Evolutionary conservation across 208 protist genomes (phyloP), one percentile per base, ranked within the genome.

Genomic region (Naegleria fowleri): DNA sequence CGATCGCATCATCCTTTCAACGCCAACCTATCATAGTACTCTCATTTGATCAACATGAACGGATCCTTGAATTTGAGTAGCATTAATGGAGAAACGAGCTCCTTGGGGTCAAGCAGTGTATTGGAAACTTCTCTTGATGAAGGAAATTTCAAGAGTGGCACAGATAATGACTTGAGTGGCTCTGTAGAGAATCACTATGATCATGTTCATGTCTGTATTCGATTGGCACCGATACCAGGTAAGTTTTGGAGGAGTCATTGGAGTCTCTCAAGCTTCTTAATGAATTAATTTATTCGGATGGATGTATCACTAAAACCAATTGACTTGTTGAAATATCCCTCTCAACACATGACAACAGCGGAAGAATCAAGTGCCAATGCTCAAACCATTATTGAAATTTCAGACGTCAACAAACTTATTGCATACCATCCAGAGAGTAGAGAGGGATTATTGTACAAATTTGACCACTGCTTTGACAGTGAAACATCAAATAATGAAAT

Each of bases 381-480:
- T 43, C 38, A 85, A 43, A 29, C 0, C 41, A 88, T 88, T 13
- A 29, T 88, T 58, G 43, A 88, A 88, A 58, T 88, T 38, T 36
- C 13, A 9, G 85, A 88, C 58, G n/a, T 15, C 6, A 36, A 88
- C 39, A 88, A 33, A 58, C 5, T 88, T 0, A 88, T 58, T 40
- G 85, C 85, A 36, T 51, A 58, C 38, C 85, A 88, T 58, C 85
- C 85, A 25, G 85, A 88, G 22, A 88, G 41, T 58, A 58, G 43
- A 88, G 41, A 88, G 15, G 29, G n/a, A 39, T 38, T 88, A 38
- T 29, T 58, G 0, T 88, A 88, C 33, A 59, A 55, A 88, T 88
- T 88, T 39, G 85, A 88, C 19, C n/a, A 88, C 33, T 88, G 85
- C 38, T 88, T 88, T 58, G 85, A 88, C 33, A 59, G 25, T 7